Conservation (phyloP, 106 monocot species). For the Posidonia australis region DNA sequence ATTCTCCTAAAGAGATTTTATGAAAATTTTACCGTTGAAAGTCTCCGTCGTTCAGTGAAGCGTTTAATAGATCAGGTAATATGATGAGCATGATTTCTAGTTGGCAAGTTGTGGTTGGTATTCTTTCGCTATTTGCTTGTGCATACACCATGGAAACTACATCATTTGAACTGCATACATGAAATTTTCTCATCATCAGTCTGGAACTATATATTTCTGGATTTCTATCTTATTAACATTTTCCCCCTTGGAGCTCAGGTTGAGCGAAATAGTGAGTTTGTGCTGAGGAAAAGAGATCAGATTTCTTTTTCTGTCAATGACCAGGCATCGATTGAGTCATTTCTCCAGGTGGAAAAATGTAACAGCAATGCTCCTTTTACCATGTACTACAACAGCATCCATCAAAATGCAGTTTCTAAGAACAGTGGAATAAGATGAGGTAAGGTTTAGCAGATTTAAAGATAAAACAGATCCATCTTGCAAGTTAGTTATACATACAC, state of each 20-base stretch:
- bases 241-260: constrained; percentile 26
- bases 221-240: background rate
- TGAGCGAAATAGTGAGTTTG: constrained; percentile 45
- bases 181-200: background rate
- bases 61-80: constrained; percentile 89
- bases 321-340: constrained; percentile 47
- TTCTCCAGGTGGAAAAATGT: constrained; percentile 57
- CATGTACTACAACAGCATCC: constrained; percentile 19
- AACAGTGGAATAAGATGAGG: too few relatives aligned
- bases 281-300: constrained; percentile 62
- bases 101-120: background rate
- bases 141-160: background rate
- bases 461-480: too few relatives aligned
- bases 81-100: background rate
- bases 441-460: too few relatives aligned
- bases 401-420: too few relatives aligned
- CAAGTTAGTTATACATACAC: too few relatives aligned
- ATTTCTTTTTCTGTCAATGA: constrained; percentile 76
- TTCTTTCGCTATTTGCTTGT: too few relatives aligned
- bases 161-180: background rate
- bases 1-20: constrained; percentile 64
- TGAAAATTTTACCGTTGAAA: constrained; percentile 40
- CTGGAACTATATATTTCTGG: background rate
- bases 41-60: constrained; percentile 44
- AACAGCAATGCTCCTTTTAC: constrained; percentile 25